Evolutionary conservation across 805 yeast genomes (phyloP), one percentile per base, ranked within the genome.

Genomic region (Wickerhamiella vanderwaltii): DNA sequence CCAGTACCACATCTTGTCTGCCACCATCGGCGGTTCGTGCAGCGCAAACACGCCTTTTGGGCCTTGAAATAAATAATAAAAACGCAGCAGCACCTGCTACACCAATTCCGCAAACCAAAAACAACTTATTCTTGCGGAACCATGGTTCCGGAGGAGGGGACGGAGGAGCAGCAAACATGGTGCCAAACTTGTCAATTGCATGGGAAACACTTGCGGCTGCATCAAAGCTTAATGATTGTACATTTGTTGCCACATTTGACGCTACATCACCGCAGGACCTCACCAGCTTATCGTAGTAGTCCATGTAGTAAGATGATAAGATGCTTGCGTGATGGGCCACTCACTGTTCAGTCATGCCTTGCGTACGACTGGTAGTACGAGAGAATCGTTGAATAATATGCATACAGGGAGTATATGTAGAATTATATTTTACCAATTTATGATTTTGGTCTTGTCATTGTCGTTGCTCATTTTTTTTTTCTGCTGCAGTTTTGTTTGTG

Each of bases 1-100:
- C 62, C 16, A 85, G 62, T 2, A 84, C 73, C 6, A 81, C 88
- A 51, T 83, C 91, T 46, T 70, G 68, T 38, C 95, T 63, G 3
- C 82, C 80, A 1, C 94, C 91, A 46, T 77, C 77, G 4, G 69
- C 51, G 24, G 84, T 64, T 45, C 75, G 68, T 4, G 69, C 66
- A 1, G 30, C 41, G 86, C 93, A 44, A 77, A 63, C 51, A 88
- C 62, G 30, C 47, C 46, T 39, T 13, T 38, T n/a, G 39, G 46
- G 29, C 45, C 44, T 22, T 5, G 20, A 9, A 2, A 9, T 12
- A 23, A 13, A 24, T 13, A 30, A 19, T n/a, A 20, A 18, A 18
- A 18, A 26, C 6, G 28, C 39, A 18, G 37, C 26, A 3, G 35
- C 33, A 12, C 44, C 44, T 2, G 28, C 31, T 6, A 22, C 29